Conservation (phyloP, 1,284 basidiomycete genomes). For the Vanrija sp. region DNA sequence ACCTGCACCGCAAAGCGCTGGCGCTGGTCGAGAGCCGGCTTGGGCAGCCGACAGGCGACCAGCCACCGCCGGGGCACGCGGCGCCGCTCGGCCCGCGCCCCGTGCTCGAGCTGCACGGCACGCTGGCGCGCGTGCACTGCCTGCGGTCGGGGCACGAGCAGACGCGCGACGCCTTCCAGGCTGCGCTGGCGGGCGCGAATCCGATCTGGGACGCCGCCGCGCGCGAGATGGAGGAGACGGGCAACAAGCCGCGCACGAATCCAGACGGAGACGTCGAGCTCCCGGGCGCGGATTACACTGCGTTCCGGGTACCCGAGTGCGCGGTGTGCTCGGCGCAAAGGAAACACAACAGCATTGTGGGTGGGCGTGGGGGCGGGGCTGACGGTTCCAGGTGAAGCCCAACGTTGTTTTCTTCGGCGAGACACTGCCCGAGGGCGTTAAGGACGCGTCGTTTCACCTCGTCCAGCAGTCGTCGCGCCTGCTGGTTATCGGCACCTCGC, state of each 20-base stretch:
- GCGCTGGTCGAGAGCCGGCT: conserved; percentile 45
- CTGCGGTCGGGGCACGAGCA: conserved; percentile 62
- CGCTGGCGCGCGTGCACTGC: conserved; percentile 76
- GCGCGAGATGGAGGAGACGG: conserved; percentile 63
- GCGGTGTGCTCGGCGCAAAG: conserved; percentile 58
- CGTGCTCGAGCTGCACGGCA: conserved; percentile 84
- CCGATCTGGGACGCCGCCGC: conserved; percentile 72
- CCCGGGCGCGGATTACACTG: conserved; percentile 67
- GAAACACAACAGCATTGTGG: conserved; percentile 3
- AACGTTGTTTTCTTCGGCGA: conserved; percentile 84
- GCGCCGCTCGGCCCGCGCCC: conserved; percentile 12
- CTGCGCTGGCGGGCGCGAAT: conserved; percentile 65
- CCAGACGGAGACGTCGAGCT: conserved; percentile 91
- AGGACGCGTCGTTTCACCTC: conserved; percentile 64
- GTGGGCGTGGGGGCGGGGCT: neutral
- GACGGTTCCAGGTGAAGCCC: conserved; percentile 59
- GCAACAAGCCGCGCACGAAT: conserved; percentile 69
- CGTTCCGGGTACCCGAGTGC: conserved; percentile 76
- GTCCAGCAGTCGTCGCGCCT: conserved; percentile 64
- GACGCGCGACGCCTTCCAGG: conserved; percentile 68
- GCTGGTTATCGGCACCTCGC: conserved; percentile 77
- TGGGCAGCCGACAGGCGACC: neutral
- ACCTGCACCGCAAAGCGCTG: conserved; percentile 71
- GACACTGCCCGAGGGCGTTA: conserved; percentile 62
- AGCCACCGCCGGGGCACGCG: conserved; percentile 42